Conservation (phyloP, 495 filamentous ascomycete genomes). For the Penicillium taxi region DNA sequence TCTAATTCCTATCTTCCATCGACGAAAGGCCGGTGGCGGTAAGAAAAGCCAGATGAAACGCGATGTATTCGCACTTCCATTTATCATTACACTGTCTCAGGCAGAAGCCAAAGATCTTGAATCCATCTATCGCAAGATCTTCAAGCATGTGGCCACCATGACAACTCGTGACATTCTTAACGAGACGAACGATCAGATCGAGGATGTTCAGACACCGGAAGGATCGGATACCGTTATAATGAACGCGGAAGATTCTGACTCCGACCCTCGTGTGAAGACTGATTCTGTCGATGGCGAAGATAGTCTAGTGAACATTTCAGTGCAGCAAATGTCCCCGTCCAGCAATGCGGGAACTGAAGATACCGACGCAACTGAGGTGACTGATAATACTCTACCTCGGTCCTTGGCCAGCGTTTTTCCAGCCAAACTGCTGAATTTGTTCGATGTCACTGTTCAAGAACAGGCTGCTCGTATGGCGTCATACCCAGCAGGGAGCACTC, state of each 20-base stretch:
- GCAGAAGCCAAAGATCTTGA: slow-evolving; percentile 55
- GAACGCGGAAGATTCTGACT: slow-evolving; percentile 65
- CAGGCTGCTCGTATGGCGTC: too few species aligned
- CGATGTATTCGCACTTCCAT: slow-evolving; percentile 47
- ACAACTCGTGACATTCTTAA: slow-evolving; percentile 54
- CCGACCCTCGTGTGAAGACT: slow-evolving; percentile 62
- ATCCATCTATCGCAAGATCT: slow-evolving; percentile 53
- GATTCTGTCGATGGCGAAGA: slow-evolving; percentile 82
- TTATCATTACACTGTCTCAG: slow-evolving; percentile 51
- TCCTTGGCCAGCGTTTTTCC: slow-evolving; percentile 42
- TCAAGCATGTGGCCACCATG: slow-evolving; percentile 49
- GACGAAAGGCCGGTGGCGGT: slow-evolving; percentile 20
- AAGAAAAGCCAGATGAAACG: slow-evolving; percentile 32
- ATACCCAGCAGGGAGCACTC: slow-evolving; percentile 33
- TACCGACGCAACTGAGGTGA: slow-evolving; percentile 3
- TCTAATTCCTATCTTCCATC: slow-evolving; percentile 73
- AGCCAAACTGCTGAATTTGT: slow-evolving; percentile 55
- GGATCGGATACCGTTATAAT: slow-evolving; percentile 68
- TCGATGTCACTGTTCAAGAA: slow-evolving; percentile 53
- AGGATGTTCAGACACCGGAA: slow-evolving; percentile 36
- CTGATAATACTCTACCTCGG: slow-evolving; percentile 9
- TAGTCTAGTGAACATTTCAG: slow-evolving; percentile 82
- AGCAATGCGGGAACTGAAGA: slow-evolving; percentile 20
- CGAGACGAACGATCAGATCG: slow-evolving; percentile 21
- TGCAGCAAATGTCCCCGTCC: slow-evolving; percentile 52